Percentiles rank a stretch among this genome's conserved stretches.
phyloP scores from a whole-genome alignment of 2,329 filamentous ascomycete genomes.

The Penicillium crustosum region DNA sequence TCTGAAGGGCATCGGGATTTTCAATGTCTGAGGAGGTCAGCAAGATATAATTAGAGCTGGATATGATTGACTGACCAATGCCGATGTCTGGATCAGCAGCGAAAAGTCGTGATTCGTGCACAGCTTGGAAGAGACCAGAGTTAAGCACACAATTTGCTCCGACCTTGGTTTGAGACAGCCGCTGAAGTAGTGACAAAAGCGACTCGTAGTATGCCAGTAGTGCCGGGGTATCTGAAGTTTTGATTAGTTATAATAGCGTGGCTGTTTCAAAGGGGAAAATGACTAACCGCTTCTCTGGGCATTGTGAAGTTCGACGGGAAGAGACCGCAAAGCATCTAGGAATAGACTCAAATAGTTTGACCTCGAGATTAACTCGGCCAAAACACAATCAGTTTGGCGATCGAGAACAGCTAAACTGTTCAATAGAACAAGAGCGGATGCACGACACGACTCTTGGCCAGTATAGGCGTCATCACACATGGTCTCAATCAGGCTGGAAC shows the following conservation, averaged over 20 bases:
- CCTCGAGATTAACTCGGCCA: conserved; percentile 76
- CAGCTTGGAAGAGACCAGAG: conserved; percentile 77
- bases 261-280: not conserved
- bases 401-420: conserved; percentile 73
- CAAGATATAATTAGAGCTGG: not conserved
- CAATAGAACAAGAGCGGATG: conserved; percentile 82
- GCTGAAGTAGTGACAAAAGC: conserved; percentile 76
- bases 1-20: conserved; percentile 68
- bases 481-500: conserved; percentile 77
- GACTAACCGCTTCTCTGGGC: conserved; percentile 57
- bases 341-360: conserved; percentile 90
- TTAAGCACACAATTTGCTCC: conserved; percentile 87
- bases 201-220: conserved; percentile 67
- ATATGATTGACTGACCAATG: conserved; percentile 52
- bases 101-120: conserved; percentile 83
- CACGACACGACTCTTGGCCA: conserved; percentile 76
- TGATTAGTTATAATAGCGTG: conserved; percentile 3
- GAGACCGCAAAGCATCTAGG: conserved; percentile 78
- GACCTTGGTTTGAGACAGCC: conserved; percentile 77
- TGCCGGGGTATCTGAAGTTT: conserved; percentile 51
- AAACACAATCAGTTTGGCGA: conserved; percentile 67
- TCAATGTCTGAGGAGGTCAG: conserved; percentile 55
- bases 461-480: conserved; percentile 92
- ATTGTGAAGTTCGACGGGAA: conserved; percentile 70
- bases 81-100: conserved; percentile 89